phyloP scores from a whole-genome alignment of 1,139 yeast species.

The Pichia sp. region DNA sequence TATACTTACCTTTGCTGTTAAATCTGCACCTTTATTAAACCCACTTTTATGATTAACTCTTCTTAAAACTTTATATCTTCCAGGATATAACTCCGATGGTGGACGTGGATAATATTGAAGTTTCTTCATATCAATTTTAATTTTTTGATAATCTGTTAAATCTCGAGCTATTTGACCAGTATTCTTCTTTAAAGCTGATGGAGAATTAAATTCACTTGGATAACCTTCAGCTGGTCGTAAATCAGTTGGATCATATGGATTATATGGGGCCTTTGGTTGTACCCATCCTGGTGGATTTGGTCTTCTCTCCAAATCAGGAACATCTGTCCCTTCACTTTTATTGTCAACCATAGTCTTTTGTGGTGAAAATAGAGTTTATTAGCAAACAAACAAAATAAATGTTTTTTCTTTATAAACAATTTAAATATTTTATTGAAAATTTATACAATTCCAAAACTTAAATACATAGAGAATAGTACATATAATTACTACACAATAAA shows the following conservation, averaged over 20 bases:
- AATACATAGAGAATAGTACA: no score
- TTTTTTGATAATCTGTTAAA: conserved; percentile 63
- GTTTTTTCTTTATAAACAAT: no score
- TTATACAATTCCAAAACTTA: no score
- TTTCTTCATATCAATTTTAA: conserved; percentile 66
- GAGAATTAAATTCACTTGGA: conserved; percentile 68
- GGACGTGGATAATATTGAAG: conserved; percentile 80
- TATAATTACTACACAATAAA: no score
- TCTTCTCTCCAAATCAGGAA: conserved; percentile 40
- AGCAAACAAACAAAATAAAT: background rate
- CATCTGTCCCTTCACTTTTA: conserved; percentile 1
- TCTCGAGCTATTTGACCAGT: conserved; percentile 55
- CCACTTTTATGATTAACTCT: conserved; percentile 49
- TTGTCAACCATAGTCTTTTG: conserved; percentile 1
- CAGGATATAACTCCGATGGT: conserved; percentile 64
- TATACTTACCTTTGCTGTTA: conserved; percentile 44
- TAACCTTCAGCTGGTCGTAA: conserved; percentile 75
- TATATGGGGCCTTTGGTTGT: conserved; percentile 76
- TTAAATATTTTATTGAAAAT: no score
- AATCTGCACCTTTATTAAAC: conserved; percentile 49
- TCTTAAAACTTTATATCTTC: conserved; percentile 68
- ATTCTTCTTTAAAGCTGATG: conserved; percentile 49
- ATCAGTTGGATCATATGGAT: conserved; percentile 78
- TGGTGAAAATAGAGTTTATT: background rate
- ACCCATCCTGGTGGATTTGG: conserved; percentile 82